Base-by-base conservation (phyloP, 768 basidiomycete species). In the Tephrocybe sp. region DNA sequence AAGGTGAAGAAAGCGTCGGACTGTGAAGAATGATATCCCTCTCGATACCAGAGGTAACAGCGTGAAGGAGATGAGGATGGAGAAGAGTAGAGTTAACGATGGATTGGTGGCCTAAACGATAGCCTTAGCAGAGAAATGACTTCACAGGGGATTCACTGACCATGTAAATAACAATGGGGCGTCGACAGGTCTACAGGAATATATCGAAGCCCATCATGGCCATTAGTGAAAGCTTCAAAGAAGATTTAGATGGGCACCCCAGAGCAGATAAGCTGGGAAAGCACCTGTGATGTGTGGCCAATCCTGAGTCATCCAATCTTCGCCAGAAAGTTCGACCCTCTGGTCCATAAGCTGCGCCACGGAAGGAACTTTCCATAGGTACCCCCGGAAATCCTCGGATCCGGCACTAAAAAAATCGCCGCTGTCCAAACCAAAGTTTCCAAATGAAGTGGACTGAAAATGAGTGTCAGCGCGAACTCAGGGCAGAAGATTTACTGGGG, bases 311-410 rank as follows among this genome's bases (percentile, higher is more conserved):
- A 60, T 56, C 84, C 87, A 84, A 45, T 78, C 72, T 13, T 68
- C 65, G 14, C 67, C 53, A 26, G 67, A 65, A 39, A 88, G 64
- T 40, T 76, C 72, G 44, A 65, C 63, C 38, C 88, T 73, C 53
- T 66, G 65, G 20, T 74, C 72, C 1, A 61, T 51, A 39, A 89
- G 71, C 13, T 69, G 66, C 9, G 58, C 51, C 3, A 76, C 54
- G 11, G 75, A 60, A 3, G 91, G 90, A 32, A 93, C 71, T 56
- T 78, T 80, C 91, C 91, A 93, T 19, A 90, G 63, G 56, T 92
- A 92, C 16, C 76, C 80, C 33, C 83, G 74, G 62, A 92, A 92
- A 64, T 92, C 88, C 62, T 93, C 91, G 10, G 88, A 91, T 13
- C 91, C 91, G n/a, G 79, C 78, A 32, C 76, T 77, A 60, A 85